Base-by-base conservation (phyloP, 2,329 filamentous ascomycete genomes). In the Didymella lethalis region DNA sequence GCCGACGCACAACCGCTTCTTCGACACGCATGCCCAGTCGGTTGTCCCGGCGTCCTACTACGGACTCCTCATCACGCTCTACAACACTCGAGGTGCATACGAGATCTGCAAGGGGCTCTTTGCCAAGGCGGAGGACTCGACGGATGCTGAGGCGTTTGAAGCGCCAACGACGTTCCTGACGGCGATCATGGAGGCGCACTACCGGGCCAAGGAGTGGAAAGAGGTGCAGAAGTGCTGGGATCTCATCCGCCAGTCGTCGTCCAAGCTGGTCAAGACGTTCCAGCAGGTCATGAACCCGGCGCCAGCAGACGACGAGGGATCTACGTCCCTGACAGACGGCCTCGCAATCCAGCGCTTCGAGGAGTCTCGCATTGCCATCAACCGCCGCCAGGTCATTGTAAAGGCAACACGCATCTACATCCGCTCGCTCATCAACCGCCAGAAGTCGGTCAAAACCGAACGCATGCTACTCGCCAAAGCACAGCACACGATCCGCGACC, bases 171-270 rank as follows among this genome's bases (percentile, higher is more conserved):
- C 80, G 0, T 84, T 79, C 44, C 68, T 78, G 25, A 76, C 74
- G 6, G 76, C 88, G 8, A 76, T 94, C 57, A 93, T 97, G 89
- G 79, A 83, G 23, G 83, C 86, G 0, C 84, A 90, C 69, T 78
- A 86, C 43, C 79, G 82, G 50, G 84, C 88, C 18, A 77, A 81
- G 38, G 82, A 88, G 23, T 84, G 86, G 64, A 79, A 84, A 5
- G 82, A 85, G 50, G 87, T 94, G 20, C 83, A 86, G 62, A 76
- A 83, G 45, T 87, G 86, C 49, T 97, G 92, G 92, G 65, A 84
- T 1, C 74, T 88, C 26, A 83, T 87, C 2, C 82, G 89, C 55
- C 67, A 80, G 5, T 82, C 83, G 60, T 85, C 84, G 1, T 77
- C 82, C 53, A 76, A 79, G 36, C 67, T 76, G 11, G 66, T 64